Evolutionary conservation across 306 rosid species (phyloP), one percentile per base, ranked within the genome.

Genomic region (Rosa rugosa): DNA sequence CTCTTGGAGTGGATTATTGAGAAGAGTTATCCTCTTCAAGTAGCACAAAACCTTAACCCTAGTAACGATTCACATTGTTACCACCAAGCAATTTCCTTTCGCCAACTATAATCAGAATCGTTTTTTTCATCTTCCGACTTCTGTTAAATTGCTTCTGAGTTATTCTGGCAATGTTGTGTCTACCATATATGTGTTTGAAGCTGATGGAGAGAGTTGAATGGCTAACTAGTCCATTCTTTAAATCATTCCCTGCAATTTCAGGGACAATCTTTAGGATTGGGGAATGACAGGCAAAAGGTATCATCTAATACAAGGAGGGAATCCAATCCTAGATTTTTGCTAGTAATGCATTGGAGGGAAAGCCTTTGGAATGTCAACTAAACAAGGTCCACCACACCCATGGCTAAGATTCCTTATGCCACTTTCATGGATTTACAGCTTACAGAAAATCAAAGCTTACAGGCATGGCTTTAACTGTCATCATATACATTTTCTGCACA

Each of bases 361-460:
- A 31, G 60, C 34, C 36, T 64, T 73, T 69, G 78, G 66, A 73
- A 41, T 63, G 57, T 79, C 78, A 60, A 62, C 27, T 36, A 49
- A 72, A 40, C 10, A 25, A 75, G 71, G 71, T 46, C 79, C 60
- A 63, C 71, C 47, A 23, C 6, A 18, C 27, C 70, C 70, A 75
- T 75, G 44, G 69, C 12, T 41, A 8, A 34, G 82, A 49, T 63
- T 72, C 73, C 56, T 53, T 11, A 10, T 6, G 62, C 42, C 44
- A 72, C 77, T 72, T 79, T 23, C 17, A 73, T 50, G 73, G 57
- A 63, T 51, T 70, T 62, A 59, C 49, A 57, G 78, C 78, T 75
- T 56, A n/a, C 59, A 75, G 1, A 31, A 56, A 46, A 25, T 50
- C 38, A 63, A 63, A 63, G 42, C 41, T 63, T 50, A 8, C 72